Evolutionary conservation across 228 moss, liverwort and hornwort species (phyloP), one percentile per base, ranked within the genome.

Genomic region (Sphagnum magellanicum): DNA sequence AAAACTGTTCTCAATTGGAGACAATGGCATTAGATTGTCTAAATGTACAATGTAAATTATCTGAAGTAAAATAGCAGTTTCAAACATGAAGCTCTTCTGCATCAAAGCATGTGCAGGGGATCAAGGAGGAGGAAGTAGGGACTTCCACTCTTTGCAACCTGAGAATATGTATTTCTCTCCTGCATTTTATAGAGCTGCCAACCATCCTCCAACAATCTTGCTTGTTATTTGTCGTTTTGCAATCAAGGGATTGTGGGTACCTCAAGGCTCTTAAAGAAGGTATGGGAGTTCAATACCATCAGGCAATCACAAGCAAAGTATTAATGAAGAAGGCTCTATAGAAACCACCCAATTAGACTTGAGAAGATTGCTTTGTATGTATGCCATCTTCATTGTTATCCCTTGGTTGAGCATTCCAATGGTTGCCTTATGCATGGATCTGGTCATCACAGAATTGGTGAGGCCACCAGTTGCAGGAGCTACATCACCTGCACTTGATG

Each of bases 41-140:
- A 32, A 32, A 32, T 32, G 32, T 32, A 32, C 32, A 32, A 32
- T 32, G 32, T 32, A 32, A 32, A 32, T 32, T 1, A 32, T 32
- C 32, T 32, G 32, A 32, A 32, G 32, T 32, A 32, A 32, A 32
- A 32, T 32, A 32, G 32, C 32, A 32, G 32, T 32, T 32, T 32
- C 32, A 32, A 32, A 92, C 81, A 63, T 75, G 83, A 59, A 92
- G 76, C 75, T 91, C 90, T 60, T 32, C 32, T 32, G 87, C 80
- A 73, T 85, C 71, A 66, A 95, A 87, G 63, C 83, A 81, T 53
- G 90, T 78, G 68, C 95, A 92, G 63, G 92, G 83, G 74, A 92
- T 90, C 47, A 85, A 77, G 74, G 88, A 95, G 67, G 90, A 90
- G 50, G 81, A 88, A 61, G 87, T 7, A 12, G 12, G 53, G 0